Base-by-base conservation (phyloP, 2,329 filamentous ascomycete species). In the Penicillium sp. region DNA sequence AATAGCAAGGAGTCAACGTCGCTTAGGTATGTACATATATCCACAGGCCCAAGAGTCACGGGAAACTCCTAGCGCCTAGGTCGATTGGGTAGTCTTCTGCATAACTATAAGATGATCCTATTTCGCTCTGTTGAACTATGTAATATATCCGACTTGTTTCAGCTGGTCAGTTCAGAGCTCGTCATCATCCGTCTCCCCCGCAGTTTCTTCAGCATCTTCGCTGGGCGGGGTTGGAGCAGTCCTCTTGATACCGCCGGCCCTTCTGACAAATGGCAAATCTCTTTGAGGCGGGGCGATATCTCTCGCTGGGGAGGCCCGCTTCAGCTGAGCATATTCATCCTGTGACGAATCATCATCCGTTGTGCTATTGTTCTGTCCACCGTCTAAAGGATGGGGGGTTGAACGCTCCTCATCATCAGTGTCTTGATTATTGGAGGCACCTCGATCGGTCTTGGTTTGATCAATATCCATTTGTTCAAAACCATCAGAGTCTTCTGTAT, bases 171-270 rank as follows among this genome's bases (percentile, higher is more conserved):
- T 19, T 61, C 49, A 76, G 49, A 77, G 55, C 56, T 78, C 75
- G 65, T 78, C 75, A 57, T 77, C 75, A 54, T 75, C 75, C 10
- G 71, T 74, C 49, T 73, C 73, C 19, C 72, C 74, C 31, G 56
- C 67, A 6, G 61, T 69, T 37, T 62, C 67, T 48, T 68, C 69
- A 6, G 50, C 58, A 31, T 58, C 61, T 30, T 62, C 55, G 14
- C 51, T 53, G 31, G 53, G 28, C 22, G n/a, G 48, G 16, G 59
- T 28, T 10, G 45, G 28, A 26, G 44, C 11, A 26, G 44, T 59
- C 28, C 53, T 36, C 50, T 38, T 60, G 46, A 25, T 53, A 10
- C 33, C 31, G 26, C 53, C 26, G 30, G 50, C 37, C 53, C 57
- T 67, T 55, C 62, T 69, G 1, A 60, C 55, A 60, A 79, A 79